Conservation (phyloP, 768 basidiomycete species). For the Hysterangium stoloniferum region DNA sequence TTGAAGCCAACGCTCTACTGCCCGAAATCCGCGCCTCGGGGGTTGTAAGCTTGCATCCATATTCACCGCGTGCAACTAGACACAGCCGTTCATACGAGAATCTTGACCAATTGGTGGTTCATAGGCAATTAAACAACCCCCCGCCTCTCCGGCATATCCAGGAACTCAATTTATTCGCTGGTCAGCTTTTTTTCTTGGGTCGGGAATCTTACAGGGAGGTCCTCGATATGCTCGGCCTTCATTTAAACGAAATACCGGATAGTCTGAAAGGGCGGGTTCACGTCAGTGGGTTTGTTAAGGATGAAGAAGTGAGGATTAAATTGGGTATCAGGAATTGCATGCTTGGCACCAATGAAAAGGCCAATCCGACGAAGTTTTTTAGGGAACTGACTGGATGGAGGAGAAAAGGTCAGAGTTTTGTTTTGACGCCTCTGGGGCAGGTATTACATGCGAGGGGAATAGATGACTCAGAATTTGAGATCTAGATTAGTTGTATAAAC, state of each 20-base stretch:
- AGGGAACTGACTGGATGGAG: neutral
- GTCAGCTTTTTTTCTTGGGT: slow-evolving; percentile 34
- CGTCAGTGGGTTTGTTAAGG: slow-evolving; percentile 20
- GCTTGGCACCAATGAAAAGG: too few relatives aligned
- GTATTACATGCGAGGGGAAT: neutral
- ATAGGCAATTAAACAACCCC: slow-evolving; percentile 13
- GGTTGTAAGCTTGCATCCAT: slow-evolving; percentile 33
- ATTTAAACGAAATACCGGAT: slow-evolving; percentile 23
- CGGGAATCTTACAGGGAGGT: slow-evolving; percentile 25
- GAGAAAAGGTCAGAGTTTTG: neutral
- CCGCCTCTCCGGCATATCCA: slow-evolving; percentile 12
- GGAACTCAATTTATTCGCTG: slow-evolving; percentile 38
- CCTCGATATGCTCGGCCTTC: slow-evolving; percentile 29
- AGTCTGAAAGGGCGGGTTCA: neutral
- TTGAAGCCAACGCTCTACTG: slow-evolving; percentile 32
- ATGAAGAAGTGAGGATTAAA: neutral
- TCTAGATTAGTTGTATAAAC: too few relatives aligned
- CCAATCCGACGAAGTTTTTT: neutral
- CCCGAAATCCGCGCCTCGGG: slow-evolving; percentile 28
- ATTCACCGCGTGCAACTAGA: slow-evolving; percentile 30
- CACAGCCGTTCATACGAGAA: slow-evolving; percentile 32
- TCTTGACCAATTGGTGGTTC: slow-evolving; percentile 25
- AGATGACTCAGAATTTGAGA: neutral
- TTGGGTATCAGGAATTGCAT: neutral
- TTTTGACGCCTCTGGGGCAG: neutral